A percentile compares a stretch with the other conserved stretches of the same genome.
Evolutionary conservation across 768 basidiomycete species (phyloP).

Genomic region (Lactarius psammicola): DNA sequence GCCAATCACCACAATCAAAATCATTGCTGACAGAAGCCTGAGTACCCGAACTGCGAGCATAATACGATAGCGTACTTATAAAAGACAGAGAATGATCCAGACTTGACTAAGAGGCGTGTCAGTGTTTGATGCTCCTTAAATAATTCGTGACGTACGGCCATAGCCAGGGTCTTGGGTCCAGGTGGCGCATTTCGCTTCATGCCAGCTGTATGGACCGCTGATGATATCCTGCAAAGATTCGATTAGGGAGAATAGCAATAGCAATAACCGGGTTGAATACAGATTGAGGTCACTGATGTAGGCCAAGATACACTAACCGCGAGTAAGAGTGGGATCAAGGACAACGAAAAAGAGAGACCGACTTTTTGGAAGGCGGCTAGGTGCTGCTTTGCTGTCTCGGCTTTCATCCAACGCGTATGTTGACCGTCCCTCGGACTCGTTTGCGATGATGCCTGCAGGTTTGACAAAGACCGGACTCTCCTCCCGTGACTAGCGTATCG

Average conservation of each 20-base stretch:
- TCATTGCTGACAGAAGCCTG: conserved; percentile 47
- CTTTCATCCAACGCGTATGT: conserved; percentile 76
- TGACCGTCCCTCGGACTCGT: conserved; percentile 45
- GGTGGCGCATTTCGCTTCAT: conserved; percentile 42
- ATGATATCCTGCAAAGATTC: conserved; percentile 48
- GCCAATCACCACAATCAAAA: conserved; percentile 78
- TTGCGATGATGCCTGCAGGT: conserved; percentile 45
- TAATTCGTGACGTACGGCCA: conserved; percentile 51
- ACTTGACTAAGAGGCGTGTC: conserved; percentile 48
- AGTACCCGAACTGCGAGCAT: neutral
- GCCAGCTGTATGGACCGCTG: conserved; percentile 53
- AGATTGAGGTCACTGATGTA: conserved; percentile 80
- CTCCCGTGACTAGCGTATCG: conserved; percentile 53
- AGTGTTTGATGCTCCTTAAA: neutral
- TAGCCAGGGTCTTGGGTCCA: conserved; percentile 48
- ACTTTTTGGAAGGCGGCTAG: conserved; percentile 78
- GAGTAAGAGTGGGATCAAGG: neutral
- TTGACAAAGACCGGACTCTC: conserved; percentile 70
- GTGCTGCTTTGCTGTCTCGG: conserved; percentile 63
- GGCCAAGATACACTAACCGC: conserved; percentile 64
- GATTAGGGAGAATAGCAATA: conserved; percentile 21
- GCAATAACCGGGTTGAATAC: conserved; percentile 39
- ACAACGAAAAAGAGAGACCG: neutral
- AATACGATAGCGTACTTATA: conserved; percentile 54
- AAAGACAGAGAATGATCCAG: conserved; percentile 80